These are phyloP conservation scores for Musa acuminata DNA, from an alignment of 176 grass and related monocot species.

Conservation along the genomic window DNA sequence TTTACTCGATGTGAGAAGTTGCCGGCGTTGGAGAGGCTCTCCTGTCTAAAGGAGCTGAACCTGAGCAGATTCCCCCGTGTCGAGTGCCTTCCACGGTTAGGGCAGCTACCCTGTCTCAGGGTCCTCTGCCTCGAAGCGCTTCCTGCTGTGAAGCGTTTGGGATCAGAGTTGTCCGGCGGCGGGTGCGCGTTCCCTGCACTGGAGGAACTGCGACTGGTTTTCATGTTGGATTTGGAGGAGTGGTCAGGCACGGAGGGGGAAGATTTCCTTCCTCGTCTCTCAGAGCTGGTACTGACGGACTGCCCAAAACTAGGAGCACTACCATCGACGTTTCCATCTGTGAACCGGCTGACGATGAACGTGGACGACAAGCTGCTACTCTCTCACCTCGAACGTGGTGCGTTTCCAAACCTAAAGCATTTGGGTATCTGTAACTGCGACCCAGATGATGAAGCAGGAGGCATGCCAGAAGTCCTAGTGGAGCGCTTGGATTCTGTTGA, in stretches of 20 bases:
- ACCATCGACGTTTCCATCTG: slow-evolving; percentile 1
- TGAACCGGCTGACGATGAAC: not conserved
- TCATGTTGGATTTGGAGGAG: not conserved
- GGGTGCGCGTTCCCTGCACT: not conserved
- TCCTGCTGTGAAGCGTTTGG: not conserved
- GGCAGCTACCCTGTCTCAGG: not conserved
- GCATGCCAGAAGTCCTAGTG: no score
- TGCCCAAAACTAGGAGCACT: slow-evolving; percentile 6
- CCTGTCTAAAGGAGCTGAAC: not conserved
- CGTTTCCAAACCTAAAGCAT: slow-evolving; percentile 1
- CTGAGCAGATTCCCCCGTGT: not conserved
- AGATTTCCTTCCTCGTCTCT: slow-evolving; percentile 13
- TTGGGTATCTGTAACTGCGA: not conserved
- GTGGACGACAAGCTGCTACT: not conserved
- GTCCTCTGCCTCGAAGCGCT: not conserved
- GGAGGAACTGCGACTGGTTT: not conserved
- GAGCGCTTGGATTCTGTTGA: no score
- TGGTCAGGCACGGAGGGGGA: not conserved
- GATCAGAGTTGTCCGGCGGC: no score
- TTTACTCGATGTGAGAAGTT: slow-evolving; percentile 1
- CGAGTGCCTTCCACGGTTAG: not conserved
- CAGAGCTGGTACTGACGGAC: not conserved
- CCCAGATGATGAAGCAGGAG: no score
- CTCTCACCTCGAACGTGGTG: not conserved
- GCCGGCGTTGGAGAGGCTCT: no score